Evolutionary conservation across 2,329 filamentous ascomycete genomes (phyloP).

Genomic region (Sodiomyces alkalinus): DNA sequence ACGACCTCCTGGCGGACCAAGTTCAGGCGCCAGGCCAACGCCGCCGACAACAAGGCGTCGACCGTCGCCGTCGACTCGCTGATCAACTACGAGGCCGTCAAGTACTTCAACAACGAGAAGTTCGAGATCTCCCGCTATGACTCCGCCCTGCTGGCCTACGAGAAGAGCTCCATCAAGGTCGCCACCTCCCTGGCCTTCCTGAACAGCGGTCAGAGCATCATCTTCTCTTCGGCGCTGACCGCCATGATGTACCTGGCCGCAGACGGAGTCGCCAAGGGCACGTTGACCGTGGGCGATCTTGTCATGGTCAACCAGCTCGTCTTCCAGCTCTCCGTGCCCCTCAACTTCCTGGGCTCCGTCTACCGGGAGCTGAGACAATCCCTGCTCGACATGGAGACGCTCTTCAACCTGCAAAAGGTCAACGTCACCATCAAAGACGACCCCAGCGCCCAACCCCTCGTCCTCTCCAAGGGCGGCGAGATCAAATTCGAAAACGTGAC

Average conservation of each 20-base stretch:
- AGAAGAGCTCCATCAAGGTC: slow-evolving; percentile 91
- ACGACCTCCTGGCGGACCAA: slow-evolving; percentile 96
- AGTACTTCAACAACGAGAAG: slow-evolving; percentile 98
- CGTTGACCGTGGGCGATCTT: slow-evolving; percentile 81
- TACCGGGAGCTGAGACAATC: slow-evolving; percentile 93
- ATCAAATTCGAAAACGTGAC: slow-evolving; percentile 91
- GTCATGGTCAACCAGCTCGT: slow-evolving; percentile 99
- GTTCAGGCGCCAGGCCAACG: slow-evolving; percentile 88
- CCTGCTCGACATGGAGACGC: slow-evolving; percentile 92
- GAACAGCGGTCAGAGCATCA: slow-evolving; percentile 91
- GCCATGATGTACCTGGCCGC: slow-evolving; percentile 98
- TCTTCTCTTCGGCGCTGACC: slow-evolving; percentile 86
- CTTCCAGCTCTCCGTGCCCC: slow-evolving; percentile 89
- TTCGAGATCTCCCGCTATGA: slow-evolving; percentile 90
- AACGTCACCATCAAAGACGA: slow-evolving; percentile 75
- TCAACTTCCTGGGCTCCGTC: slow-evolving; percentile 96
- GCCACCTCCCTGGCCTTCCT: slow-evolving; percentile 85
- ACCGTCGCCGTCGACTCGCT: slow-evolving; percentile 92
- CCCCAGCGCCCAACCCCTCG: slow-evolving; percentile 56
- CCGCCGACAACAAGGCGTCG: slow-evolving; percentile 87
- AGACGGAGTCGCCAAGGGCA: slow-evolving; percentile 68
- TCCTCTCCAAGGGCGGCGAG: slow-evolving; percentile 63
- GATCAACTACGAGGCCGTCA: slow-evolving; percentile 98
- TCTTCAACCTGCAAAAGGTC: slow-evolving; percentile 95
- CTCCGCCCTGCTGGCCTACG: slow-evolving; percentile 69